These are phyloP conservation scores for Colletotrichum lindemuthianum DNA, from an alignment of 2,329 filamentous ascomycete species.

Conservation along the genomic window DNA sequence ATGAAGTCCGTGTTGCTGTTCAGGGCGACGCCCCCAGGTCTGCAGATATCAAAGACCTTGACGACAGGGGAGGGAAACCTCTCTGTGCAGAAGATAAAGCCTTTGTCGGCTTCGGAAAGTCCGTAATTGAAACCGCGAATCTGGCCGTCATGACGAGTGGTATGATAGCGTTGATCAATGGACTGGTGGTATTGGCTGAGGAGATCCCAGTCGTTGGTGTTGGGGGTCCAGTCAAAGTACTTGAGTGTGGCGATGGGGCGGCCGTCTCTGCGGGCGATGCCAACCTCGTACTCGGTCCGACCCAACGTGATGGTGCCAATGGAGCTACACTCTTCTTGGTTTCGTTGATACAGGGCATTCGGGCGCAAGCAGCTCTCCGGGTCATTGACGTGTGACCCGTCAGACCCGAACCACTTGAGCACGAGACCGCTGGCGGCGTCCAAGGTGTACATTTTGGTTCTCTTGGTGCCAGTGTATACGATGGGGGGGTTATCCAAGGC, in stretches of 20 bases:
- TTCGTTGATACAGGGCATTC: constrained; percentile 72
- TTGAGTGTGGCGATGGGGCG: constrained; percentile 87
- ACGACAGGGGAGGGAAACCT: constrained; percentile 69
- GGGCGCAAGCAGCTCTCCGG: constrained; percentile 80
- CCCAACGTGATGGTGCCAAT: constrained; percentile 85
- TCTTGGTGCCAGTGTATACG: constrained; percentile 91
- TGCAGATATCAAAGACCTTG: constrained; percentile 87
- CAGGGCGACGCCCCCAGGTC: constrained; percentile 70
- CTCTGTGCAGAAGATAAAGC: constrained; percentile 71
- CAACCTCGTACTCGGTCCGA: constrained; percentile 88
- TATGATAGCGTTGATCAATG: constrained; percentile 89
- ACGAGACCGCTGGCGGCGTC: constrained; percentile 87
- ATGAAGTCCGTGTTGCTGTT: constrained; percentile 81
- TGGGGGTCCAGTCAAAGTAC: constrained; percentile 95
- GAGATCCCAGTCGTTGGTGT: constrained; percentile 89
- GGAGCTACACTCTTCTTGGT: constrained; percentile 80
- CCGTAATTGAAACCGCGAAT: constrained; percentile 81
- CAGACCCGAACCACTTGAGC: constrained; percentile 83
- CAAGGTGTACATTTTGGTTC: constrained; percentile 87
- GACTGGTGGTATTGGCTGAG: constrained; percentile 82
- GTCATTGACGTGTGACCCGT: constrained; percentile 73
- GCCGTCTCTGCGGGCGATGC: constrained; percentile 80
- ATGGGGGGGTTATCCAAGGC: constrained; percentile 79
- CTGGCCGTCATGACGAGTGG: constrained; percentile 84
- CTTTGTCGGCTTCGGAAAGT: constrained; percentile 14